phyloP scores from a whole-genome alignment of 192 early-diverging fungal species.

The Gryganskiella cystojenkinii region DNA sequence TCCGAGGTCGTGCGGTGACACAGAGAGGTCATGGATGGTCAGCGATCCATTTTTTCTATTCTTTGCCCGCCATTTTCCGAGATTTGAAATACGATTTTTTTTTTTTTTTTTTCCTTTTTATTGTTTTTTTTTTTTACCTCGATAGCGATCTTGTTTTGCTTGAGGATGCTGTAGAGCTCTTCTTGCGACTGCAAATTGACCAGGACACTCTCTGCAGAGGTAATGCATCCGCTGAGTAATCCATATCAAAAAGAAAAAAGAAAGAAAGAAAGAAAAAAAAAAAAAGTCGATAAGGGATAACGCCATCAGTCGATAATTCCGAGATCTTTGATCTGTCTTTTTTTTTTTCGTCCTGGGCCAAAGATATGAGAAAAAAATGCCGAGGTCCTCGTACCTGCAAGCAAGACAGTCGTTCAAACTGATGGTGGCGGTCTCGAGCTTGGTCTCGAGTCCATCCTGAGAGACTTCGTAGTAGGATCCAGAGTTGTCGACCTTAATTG shows the following conservation, averaged over 20 bases:
- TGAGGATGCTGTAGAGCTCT: slow-evolving; percentile 80
- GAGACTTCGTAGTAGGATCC: slow-evolving; percentile 93
- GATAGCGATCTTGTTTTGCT: slow-evolving; percentile 63
- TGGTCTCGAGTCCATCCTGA: slow-evolving; percentile 83
- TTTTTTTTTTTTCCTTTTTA: neutral
- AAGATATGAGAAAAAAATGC: neutral
- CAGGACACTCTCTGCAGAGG: slow-evolving; percentile 95
- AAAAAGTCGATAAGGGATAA: neutral
- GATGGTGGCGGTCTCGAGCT: slow-evolving; percentile 88
- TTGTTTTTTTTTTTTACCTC: slow-evolving; percentile 18
- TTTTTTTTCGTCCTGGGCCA: neutral
- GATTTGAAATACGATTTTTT: neutral
- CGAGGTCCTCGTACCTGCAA: slow-evolving; percentile 75
- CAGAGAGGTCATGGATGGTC: neutral
- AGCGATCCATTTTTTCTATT: neutral
- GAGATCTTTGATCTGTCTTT: neutral
- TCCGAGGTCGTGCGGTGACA: neutral
- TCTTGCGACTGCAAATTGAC: slow-evolving; percentile 93
- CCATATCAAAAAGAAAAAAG: neutral
- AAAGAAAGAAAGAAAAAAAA: neutral
- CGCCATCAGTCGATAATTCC: neutral
- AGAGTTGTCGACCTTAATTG: slow-evolving; percentile 79
- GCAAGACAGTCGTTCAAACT: slow-evolving; percentile 97
- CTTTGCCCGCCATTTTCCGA: neutral
- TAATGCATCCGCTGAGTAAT: slow-evolving; percentile 89